phyloP scores from a whole-genome alignment of 441 rosid genomes.

The Biscutella laevigata region DNA sequence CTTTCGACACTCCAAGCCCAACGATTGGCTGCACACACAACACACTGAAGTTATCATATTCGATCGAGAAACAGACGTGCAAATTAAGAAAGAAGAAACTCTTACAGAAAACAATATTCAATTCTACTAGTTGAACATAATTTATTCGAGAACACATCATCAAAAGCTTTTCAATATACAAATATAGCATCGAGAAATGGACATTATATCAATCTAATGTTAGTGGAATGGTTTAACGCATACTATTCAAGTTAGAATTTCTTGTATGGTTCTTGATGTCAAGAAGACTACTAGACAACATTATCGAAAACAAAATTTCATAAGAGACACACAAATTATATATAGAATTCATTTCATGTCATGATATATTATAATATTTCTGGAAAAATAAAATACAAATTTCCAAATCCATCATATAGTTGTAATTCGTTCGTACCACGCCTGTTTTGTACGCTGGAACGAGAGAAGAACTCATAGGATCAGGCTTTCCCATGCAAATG shows the following conservation, averaged over 20 bases:
- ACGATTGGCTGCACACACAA: constrained; percentile 37
- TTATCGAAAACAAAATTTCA: not conserved
- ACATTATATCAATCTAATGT: not conserved
- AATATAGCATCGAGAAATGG: not conserved
- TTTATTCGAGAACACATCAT: not conserved
- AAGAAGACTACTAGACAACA: not conserved
- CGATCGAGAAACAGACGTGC: no score
- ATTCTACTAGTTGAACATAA: not conserved
- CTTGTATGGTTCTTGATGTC: not conserved
- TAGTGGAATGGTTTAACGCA: not conserved
- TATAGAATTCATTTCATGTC: no score
- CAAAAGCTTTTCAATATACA: not conserved
- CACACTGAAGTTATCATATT: not conserved
- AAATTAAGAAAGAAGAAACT: no score
- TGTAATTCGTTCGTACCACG: constrained; percentile 15
- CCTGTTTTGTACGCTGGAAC: constrained; percentile 16
- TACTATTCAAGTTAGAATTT: not conserved
- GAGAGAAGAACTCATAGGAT: constrained; percentile 14
- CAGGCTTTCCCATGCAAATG: constrained; percentile 31
- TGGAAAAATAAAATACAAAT: not conserved
- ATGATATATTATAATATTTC: not conserved
- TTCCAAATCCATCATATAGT: not conserved
- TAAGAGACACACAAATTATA: not conserved
- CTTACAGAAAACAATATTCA: not conserved
- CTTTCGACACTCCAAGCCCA: constrained; percentile 34